phyloP scores from a whole-genome alignment of 371 early-diverging fungal species.

The Mortierella sp. region DNA sequence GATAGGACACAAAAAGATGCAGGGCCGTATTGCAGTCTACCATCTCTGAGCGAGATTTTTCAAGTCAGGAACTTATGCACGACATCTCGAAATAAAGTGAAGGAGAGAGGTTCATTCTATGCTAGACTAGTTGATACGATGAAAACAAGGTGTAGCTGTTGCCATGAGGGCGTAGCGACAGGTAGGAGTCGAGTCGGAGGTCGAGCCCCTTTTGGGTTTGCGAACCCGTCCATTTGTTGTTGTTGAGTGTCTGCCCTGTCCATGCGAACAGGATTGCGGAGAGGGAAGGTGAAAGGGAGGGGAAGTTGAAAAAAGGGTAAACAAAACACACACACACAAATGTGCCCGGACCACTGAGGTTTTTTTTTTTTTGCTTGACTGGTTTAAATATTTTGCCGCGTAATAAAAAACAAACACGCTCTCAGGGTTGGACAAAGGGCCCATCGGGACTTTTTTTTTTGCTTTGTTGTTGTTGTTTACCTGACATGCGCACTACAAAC shows the following conservation, averaged over 20 bases:
- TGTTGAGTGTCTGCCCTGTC: not conserved
- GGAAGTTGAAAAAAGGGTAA: constrained; percentile 7
- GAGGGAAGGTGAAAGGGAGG: not conserved
- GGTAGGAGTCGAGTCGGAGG: not conserved
- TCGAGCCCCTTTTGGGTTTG: not conserved
- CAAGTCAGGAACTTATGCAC: too few relatives aligned
- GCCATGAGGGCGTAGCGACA: too few relatives aligned
- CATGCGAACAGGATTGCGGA: not conserved
- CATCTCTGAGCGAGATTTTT: constrained; percentile 5
- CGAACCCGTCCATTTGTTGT: not conserved
- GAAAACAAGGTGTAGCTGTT: too few relatives aligned
- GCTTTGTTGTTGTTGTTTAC: not conserved
- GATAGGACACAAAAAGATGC: constrained; percentile 35
- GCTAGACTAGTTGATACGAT: too few relatives aligned
- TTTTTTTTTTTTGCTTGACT: not conserved
- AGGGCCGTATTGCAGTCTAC: constrained; percentile 47
- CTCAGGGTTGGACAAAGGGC: not conserved
- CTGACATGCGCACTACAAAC: not conserved
- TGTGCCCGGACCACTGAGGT: constrained; percentile 4
- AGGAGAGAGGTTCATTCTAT: too few relatives aligned
- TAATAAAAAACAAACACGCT: constrained; percentile 6
- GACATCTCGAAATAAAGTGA: not conserved
- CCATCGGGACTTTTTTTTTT: constrained; percentile 1
- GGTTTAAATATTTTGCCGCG: constrained; percentile 38
- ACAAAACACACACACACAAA: not conserved